Base-by-base conservation (phyloP, 1,139 yeast species). In the Taiozyma onychis region DNA sequence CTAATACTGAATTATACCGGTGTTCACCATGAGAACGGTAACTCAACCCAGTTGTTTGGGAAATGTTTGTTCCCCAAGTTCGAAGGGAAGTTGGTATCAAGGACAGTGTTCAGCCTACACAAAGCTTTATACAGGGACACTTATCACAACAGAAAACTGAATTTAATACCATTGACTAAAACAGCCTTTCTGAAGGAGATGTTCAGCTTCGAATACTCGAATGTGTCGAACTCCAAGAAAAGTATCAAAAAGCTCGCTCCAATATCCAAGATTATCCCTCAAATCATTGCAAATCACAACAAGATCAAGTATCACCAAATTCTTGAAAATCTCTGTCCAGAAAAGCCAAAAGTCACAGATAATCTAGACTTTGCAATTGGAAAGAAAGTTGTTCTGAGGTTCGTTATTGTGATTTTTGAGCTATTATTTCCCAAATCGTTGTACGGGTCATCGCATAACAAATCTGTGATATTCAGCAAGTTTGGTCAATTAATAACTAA, bases 391-490 rank as follows among this genome's bases (percentile, higher is more conserved):
- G 80, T 84, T 0, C 57, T 73, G 0, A 65, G 60, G 44, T 77
- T 80, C 54, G 60, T 78, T 1, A 57, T 75, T 3, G 60, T 71
- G 0, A 52, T 80, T 0, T 51, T 78, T 4, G 77, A 76, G 9
- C 75, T 72, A 48, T 52, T 85, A 0, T 67, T 86, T 34, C 89
- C 93, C 0, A 43, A 62, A 1, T 72, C 69, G 10, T 57, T 78
- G 2, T 78, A 85, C 71, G 96, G 96, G 0, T 65, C 79, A 1
- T 54, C 54, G 2, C 53, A 57, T 7, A 88, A 88, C 59, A 77
- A 77, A 61, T 51, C 71, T 0, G 53, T 63, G 0, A 59, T 87
- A 0, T 62, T 72, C 43, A 56, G 61, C 3, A 64, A 66, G 18
- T 57, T 86, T 0, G 67, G 76, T 0, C 49, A 54, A 6, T 69